A percentile compares a stretch with the other conserved stretches of the same genome.
These are phyloP conservation scores for Samsoniella hepiali DNA, from an alignment of 2,329 filamentous ascomycete species.

Conservation along the genomic window DNA sequence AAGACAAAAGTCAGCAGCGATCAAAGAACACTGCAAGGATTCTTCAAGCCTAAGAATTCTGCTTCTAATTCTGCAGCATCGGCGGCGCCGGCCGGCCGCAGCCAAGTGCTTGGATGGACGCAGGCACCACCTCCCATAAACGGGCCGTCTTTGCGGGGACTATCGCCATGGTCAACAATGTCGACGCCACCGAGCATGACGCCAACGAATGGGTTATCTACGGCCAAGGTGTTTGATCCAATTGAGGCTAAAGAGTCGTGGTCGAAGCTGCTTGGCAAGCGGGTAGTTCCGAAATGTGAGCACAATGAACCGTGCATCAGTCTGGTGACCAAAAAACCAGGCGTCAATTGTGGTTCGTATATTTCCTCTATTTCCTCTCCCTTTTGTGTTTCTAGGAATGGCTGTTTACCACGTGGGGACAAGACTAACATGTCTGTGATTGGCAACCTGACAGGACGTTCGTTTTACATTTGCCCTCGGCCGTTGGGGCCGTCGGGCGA, in stretches of 20 bases:
- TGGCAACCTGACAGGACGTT: slow-evolving; percentile 44
- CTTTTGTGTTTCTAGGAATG: not conserved
- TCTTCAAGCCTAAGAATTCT: slow-evolving; percentile 64
- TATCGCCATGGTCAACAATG: not conserved
- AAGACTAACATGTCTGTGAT: slow-evolving; percentile 2
- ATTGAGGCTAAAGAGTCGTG: slow-evolving; percentile 76
- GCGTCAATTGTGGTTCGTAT: slow-evolving; percentile 67
- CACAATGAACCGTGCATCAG: slow-evolving; percentile 85
- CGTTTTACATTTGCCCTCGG: slow-evolving; percentile 62
- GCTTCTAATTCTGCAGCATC: not conserved
- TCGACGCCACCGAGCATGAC: not conserved
- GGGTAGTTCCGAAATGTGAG: slow-evolving; percentile 74
- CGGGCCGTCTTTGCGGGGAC: not conserved
- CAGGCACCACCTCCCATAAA: not conserved
- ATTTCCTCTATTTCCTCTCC: not conserved
- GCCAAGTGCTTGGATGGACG: not conserved
- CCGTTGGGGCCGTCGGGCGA: slow-evolving; percentile 82
- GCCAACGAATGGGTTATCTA: not conserved
- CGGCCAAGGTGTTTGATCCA: slow-evolving; percentile 58
- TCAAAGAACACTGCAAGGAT: slow-evolving; percentile 67
- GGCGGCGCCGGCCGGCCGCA: not conserved
- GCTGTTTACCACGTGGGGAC: not conserved
- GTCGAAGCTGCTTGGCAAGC: slow-evolving; percentile 77
- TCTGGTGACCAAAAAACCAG: slow-evolving; percentile 82
- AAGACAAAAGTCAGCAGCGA: slow-evolving; percentile 30